Conservation (phyloP, 2,329 filamentous ascomycete genomes). For the Didymosphaeria variabile region DNA sequence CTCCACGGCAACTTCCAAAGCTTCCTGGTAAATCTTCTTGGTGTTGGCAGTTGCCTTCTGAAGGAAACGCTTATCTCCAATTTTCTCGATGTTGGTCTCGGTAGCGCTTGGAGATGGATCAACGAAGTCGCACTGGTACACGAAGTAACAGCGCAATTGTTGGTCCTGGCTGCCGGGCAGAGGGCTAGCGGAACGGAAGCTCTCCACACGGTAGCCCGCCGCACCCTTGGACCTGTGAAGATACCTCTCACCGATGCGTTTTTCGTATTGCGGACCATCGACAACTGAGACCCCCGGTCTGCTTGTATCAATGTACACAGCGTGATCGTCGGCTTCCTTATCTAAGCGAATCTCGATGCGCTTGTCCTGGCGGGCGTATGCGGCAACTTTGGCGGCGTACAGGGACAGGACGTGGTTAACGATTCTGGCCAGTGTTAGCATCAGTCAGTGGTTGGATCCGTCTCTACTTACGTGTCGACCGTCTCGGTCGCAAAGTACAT, state of each 20-base stretch:
- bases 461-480: conserved; percentile 67
- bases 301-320: conserved; percentile 98
- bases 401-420: conserved; percentile 94
- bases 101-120: conserved; percentile 75
- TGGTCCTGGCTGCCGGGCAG: conserved; percentile 79
- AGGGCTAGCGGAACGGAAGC: conserved; percentile 88
- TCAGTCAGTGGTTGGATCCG: background rate
- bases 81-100: conserved; percentile 89
- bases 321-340: conserved; percentile 93
- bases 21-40: conserved; percentile 92
- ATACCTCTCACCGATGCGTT: conserved; percentile 93
- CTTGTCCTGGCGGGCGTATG: conserved; percentile 92
- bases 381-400: conserved; percentile 95
- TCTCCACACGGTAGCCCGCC: conserved; percentile 91
- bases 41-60: conserved; percentile 97
- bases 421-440: conserved; percentile 61
- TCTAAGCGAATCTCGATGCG: conserved; percentile 92
- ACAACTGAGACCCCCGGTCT: conserved; percentile 81
- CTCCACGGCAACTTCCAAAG: conserved; percentile 84
- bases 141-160: conserved; percentile 95
- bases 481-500: conserved; percentile 96
- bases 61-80: conserved; percentile 92
- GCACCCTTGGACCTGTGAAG: conserved; percentile 77
- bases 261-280: conserved; percentile 88
- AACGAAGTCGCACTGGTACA: conserved; percentile 94